Evolutionary conservation across 1,139 yeast genomes (phyloP).

Genomic region (Suhomyces terraborum): DNA sequence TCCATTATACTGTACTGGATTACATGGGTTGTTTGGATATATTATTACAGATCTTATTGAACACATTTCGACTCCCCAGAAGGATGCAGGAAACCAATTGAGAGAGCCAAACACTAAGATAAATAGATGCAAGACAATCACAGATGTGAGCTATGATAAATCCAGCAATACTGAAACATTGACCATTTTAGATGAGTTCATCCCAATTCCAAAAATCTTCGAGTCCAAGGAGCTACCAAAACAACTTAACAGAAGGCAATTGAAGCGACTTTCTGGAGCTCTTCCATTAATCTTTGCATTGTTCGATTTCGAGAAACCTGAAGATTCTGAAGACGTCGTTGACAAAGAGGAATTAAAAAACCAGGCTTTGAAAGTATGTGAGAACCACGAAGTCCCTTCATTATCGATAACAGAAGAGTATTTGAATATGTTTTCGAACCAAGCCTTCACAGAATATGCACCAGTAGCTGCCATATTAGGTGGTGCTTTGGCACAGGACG

Average conservation of each 20-base stretch:
- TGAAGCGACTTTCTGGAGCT: slow-evolving; percentile 58
- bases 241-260: slow-evolving; percentile 55
- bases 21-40: slow-evolving; percentile 83
- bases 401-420: slow-evolving; percentile 41
- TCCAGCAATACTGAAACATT: slow-evolving; percentile 50
- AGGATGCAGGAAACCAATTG: slow-evolving; percentile 53
- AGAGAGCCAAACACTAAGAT: slow-evolving; percentile 49
- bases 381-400: slow-evolving; percentile 37
- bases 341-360: slow-evolving; percentile 36
- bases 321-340: slow-evolving; percentile 28
- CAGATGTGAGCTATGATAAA: slow-evolving; percentile 39
- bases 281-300: slow-evolving; percentile 64
- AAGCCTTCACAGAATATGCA: slow-evolving; percentile 69
- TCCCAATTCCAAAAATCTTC: slow-evolving; percentile 34
- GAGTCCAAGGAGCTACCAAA: slow-evolving; percentile 41
- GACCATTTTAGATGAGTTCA: slow-evolving; percentile 57
- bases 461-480: slow-evolving; percentile 91
- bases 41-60: slow-evolving; percentile 75
- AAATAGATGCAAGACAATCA: slow-evolving; percentile 53
- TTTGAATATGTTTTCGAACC: slow-evolving; percentile 44
- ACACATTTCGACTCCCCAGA: slow-evolving; percentile 51
- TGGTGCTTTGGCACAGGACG: slow-evolving; percentile 88
- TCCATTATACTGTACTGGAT: slow-evolving; percentile 69
- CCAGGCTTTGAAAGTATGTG: slow-evolving; percentile 28
- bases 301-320: slow-evolving; percentile 41